These are phyloP conservation scores for Thraustochytrium striatum DNA, from an alignment of 352 stramenopile genomes.

Conservation along the genomic window DNA sequence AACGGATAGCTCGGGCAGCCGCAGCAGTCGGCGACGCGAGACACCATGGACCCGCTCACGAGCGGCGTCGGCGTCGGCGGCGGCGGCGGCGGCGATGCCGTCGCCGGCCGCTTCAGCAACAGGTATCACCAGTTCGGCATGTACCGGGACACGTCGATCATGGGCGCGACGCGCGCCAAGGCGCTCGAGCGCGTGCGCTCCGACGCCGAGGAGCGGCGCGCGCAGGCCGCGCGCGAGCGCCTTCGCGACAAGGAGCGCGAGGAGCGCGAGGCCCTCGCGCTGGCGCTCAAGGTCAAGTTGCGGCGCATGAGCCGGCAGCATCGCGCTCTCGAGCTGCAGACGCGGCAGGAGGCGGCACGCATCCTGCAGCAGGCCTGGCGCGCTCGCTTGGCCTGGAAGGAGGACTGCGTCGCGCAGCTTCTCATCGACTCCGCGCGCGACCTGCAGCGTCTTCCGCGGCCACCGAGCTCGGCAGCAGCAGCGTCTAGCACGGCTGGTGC, in stretches of 20 bases:
- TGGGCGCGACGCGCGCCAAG: conserved; percentile 60
- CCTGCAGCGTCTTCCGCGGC: background rate
- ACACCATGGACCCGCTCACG: too few species aligned
- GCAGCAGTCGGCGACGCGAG: too few species aligned
- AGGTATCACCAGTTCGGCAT: conserved; percentile 43
- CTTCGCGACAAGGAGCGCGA: conserved; percentile 50
- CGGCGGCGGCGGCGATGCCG: too few species aligned
- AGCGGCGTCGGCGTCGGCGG: too few species aligned
- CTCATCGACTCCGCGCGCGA: background rate
- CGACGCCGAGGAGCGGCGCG: background rate
- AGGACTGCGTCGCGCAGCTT: background rate
- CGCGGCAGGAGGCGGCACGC: background rate
- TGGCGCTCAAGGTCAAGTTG: conserved; percentile 21
- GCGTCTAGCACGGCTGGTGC: background rate
- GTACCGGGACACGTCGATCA: conserved; percentile 62
- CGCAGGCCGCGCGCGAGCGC: background rate
- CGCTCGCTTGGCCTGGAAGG: background rate
- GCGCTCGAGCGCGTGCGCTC: conserved; percentile 45
- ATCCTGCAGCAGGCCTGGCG: conserved; percentile 11
- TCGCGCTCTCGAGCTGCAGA: background rate
- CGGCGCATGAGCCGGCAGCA: conserved; percentile 1
- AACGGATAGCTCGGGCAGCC: too few species aligned
- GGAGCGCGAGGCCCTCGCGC: conserved; percentile 12
- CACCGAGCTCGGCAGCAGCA: background rate
- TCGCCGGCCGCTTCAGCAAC: too few species aligned